Conservation (phyloP, 2,329 filamentous ascomycete genomes). For the Fusarium concolor region DNA sequence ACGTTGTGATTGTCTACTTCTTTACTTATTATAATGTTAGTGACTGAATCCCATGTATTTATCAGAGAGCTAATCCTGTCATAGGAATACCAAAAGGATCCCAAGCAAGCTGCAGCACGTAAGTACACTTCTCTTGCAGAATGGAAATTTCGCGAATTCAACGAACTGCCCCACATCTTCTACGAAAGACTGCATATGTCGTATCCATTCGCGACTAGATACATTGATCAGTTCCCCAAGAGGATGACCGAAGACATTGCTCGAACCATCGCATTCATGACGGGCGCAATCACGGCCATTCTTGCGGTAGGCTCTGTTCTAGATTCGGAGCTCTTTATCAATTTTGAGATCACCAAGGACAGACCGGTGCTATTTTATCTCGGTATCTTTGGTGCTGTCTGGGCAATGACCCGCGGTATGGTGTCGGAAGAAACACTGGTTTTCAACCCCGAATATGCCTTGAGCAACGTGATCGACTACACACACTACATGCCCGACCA, state of each 20-base stretch:
- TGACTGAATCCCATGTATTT: slow-evolving; percentile 2
- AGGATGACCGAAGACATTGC: slow-evolving; percentile 89
- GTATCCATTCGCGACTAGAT: slow-evolving; percentile 89
- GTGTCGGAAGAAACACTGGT: slow-evolving; percentile 90
- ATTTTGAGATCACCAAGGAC: slow-evolving; percentile 90
- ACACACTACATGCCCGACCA: slow-evolving; percentile 92
- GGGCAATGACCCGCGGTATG: slow-evolving; percentile 83
- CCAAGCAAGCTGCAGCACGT: slow-evolving; percentile 81
- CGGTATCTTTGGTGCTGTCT: slow-evolving; percentile 83
- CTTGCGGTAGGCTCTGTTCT: slow-evolving; percentile 86
- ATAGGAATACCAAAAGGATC: slow-evolving; percentile 95
- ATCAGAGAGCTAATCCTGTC: slow-evolving; percentile 8
- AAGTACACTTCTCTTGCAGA: slow-evolving; percentile 93
- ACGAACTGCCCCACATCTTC: slow-evolving; percentile 93
- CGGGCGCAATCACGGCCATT: slow-evolving; percentile 87
- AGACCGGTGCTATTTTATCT: slow-evolving; percentile 93
- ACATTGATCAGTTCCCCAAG: slow-evolving; percentile 96
- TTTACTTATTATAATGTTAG: slow-evolving; percentile 92
- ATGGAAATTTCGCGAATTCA: slow-evolving; percentile 99
- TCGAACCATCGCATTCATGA: slow-evolving; percentile 86
- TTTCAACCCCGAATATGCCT: slow-evolving; percentile 90
- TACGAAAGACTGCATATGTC: slow-evolving; percentile 92
- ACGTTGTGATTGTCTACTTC: slow-evolving; percentile 89
- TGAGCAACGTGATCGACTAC: slow-evolving; percentile 89
- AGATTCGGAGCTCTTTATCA: slow-evolving; percentile 90